These are phyloP conservation scores for Marasmius fiardii DNA, from an alignment of 1,284 basidiomycete species.

Conservation along the genomic window DNA sequence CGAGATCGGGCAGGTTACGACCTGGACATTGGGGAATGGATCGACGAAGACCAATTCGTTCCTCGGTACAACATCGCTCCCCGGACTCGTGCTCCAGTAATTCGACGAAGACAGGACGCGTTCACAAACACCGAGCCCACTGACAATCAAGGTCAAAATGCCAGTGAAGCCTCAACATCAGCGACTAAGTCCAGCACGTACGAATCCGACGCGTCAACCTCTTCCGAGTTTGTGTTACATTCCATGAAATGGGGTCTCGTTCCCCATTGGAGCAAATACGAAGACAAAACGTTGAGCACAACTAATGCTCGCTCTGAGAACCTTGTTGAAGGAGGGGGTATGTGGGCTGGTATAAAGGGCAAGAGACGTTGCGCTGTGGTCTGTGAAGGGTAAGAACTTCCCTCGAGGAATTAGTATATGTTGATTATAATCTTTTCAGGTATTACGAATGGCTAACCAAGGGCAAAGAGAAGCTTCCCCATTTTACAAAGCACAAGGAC, in stretches of 20 bases:
- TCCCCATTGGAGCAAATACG: constrained; percentile 80
- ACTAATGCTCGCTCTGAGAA: constrained; percentile 90
- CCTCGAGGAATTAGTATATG: background rate
- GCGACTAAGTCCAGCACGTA: background rate
- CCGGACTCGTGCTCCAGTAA: constrained; percentile 62
- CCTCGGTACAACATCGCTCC: constrained; percentile 72
- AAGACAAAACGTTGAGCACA: constrained; percentile 70
- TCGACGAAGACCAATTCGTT: constrained; percentile 55
- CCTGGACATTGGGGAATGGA: constrained; percentile 51
- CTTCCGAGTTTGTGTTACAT: constrained; percentile 43
- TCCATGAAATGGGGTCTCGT: constrained; percentile 92
- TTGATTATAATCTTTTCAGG: constrained; percentile 38
- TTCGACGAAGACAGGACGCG: constrained; percentile 37
- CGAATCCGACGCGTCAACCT: background rate
- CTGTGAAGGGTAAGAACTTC: constrained; percentile 64
- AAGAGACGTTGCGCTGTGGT: constrained; percentile 77
- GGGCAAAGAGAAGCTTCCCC: constrained; percentile 73
- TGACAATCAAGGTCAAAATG: background rate
- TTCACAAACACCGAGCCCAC: no score
- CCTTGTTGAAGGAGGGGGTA: constrained; percentile 68
- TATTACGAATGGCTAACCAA: constrained; percentile 93
- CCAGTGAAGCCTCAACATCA: background rate
- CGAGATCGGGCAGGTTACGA: constrained; percentile 41
- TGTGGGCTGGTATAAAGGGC: constrained; percentile 82
- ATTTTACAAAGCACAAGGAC: constrained; percentile 74